Evolutionary conservation across 352 stramenopile species (phyloP), one percentile per base, ranked within the genome.

Genomic region (Discostella stelligera): DNA sequence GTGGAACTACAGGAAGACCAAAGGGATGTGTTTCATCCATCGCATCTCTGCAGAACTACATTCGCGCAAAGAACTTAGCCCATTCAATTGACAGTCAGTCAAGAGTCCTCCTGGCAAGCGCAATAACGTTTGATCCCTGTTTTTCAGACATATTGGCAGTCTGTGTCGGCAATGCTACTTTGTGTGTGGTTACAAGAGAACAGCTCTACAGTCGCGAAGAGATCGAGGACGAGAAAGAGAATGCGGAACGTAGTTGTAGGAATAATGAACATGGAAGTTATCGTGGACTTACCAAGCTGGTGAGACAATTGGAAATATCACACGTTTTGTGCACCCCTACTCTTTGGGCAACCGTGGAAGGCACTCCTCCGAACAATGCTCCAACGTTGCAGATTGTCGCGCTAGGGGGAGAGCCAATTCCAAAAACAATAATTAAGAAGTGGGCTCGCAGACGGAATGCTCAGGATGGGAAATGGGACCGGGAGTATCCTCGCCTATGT

Each of bases 251-350:
- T 64, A 18, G 18, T 10, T 30, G 10, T 30, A 23, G 21, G 14
- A 41, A 60, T 18, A n/a, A 53, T 39, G 23, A 30, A 10, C 44
- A 37, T n/a, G 27, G 44, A 14, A 54, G 23, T 9, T 54, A 80
- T 10, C 18, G 49, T 39, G 64, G 58, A 59, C 55, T 93, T 14
- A 52, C 71, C 8, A 46, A 25, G 23, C 21, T 86, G 9, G 32
- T 93, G 37, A 30, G 53, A 32, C 14, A 74, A 46, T 53, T 89
- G 4, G 8, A 67, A 32, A 56, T 89, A 3, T 84, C 85, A 18
- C 85, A 91, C 66, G 74, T 91, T 9, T 64, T 91, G 14, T 91
- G 88, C 60, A 93, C 85, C 23, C 85, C 88, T 18, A 90, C 85
- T 4, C 61, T 90, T 0, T 91, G 83, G 83, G 74, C 63, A 23